These are phyloP conservation scores for Penicillium bialowiezense DNA, from an alignment of 495 filamentous ascomycete genomes.

Conservation along the genomic window DNA sequence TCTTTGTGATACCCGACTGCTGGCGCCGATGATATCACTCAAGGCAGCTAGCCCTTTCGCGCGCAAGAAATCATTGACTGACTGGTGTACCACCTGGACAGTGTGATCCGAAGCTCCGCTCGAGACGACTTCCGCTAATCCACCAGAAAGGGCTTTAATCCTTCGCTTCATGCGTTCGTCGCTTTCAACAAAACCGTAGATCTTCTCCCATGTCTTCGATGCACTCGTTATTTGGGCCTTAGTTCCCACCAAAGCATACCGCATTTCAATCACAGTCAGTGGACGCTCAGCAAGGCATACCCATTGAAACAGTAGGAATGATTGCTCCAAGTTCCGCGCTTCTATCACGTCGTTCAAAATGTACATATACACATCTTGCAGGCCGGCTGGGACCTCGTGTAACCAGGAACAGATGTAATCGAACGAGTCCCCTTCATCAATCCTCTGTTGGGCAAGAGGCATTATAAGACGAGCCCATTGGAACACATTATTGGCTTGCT, in stretches of 20 bases:
- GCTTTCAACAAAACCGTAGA: slow-evolving; percentile 4
- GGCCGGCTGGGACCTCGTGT: slow-evolving; percentile 1
- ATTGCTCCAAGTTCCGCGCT: not conserved
- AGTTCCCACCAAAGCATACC: slow-evolving; percentile 9
- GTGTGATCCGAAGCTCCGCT: not conserved
- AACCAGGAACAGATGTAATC: slow-evolving; percentile 7
- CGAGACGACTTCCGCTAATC: slow-evolving; percentile 8
- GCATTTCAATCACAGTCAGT: slow-evolving; percentile 13
- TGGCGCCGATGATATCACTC: slow-evolving; percentile 9
- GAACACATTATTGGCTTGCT: slow-evolving; percentile 1
- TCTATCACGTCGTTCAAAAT: slow-evolving; percentile 11
- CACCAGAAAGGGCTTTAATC: slow-evolving; percentile 12
- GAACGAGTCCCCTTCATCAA: slow-evolving; percentile 8
- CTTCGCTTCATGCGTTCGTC: slow-evolving; percentile 8
- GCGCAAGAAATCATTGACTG: slow-evolving; percentile 16
- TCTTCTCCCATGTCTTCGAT: slow-evolving; percentile 1
- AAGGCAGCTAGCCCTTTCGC: slow-evolving; percentile 13
- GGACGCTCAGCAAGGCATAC: slow-evolving; percentile 14
- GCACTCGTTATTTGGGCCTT: not conserved
- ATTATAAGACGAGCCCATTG: slow-evolving; percentile 12
- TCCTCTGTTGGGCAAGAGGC: slow-evolving; percentile 1
- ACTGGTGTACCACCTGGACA: slow-evolving; percentile 17
- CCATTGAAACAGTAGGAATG: slow-evolving; percentile 15
- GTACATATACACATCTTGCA: slow-evolving; percentile 11
- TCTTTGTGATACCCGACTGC: not conserved